These are phyloP conservation scores for Paraconiothyrium brasiliense DNA, from an alignment of 2,329 filamentous ascomycete species.

Conservation along the genomic window DNA sequence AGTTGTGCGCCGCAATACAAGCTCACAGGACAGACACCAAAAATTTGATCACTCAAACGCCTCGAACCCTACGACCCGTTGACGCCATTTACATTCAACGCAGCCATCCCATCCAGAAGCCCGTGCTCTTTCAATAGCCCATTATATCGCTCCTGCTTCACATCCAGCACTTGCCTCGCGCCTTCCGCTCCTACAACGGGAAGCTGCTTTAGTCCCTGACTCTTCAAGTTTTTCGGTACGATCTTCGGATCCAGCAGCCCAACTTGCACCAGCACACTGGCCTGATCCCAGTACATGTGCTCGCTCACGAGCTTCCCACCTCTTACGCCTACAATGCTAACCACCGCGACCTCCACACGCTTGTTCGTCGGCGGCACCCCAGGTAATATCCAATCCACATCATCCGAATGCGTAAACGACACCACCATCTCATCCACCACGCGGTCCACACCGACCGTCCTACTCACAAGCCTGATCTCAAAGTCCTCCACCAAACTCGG, in stretches of 20 bases:
- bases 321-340: slow-evolving; percentile 64
- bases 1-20: background rate
- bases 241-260: slow-evolving; percentile 65
- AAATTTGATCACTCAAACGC: background rate
- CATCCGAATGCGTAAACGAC: slow-evolving; percentile 65
- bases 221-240: slow-evolving; percentile 55
- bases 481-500: slow-evolving; percentile 63
- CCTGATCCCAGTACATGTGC: slow-evolving; percentile 69
- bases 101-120: slow-evolving; percentile 38
- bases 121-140: slow-evolving; percentile 48
- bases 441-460: slow-evolving; percentile 65
- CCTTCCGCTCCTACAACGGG: slow-evolving; percentile 53
- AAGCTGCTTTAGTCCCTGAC: slow-evolving; percentile 51
- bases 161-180: slow-evolving; percentile 54
- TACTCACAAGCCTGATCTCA: slow-evolving; percentile 62
- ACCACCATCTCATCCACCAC: slow-evolving; percentile 68
- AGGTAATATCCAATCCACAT: slow-evolving; percentile 67
- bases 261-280: slow-evolving; percentile 65
- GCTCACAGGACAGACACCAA: background rate
- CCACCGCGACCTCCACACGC: slow-evolving; percentile 64
- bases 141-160: slow-evolving; percentile 53
- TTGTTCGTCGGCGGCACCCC: slow-evolving; percentile 65
- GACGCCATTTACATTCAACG: slow-evolving; percentile 19
- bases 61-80: slow-evolving; percentile 20
- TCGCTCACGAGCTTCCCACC: slow-evolving; percentile 64